Percentiles rank a stretch among this genome's conserved stretches.
These are phyloP conservation scores for Amphichorda felina DNA, from an alignment of 2,329 filamentous ascomycete genomes.

Conservation along the genomic window DNA sequence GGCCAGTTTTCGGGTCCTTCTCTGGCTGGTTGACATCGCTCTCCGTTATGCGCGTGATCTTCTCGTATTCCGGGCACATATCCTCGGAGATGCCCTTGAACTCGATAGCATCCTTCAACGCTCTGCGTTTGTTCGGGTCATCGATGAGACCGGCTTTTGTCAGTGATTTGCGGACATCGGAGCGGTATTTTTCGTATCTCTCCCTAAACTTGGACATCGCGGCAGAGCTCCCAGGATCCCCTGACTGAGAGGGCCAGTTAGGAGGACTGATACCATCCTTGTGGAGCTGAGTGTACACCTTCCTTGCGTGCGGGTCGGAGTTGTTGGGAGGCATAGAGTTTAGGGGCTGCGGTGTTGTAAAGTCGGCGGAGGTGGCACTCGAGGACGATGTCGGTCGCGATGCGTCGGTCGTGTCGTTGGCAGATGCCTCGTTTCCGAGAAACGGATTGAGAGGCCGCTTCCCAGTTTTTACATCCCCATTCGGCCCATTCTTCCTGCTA, in stretches of 20 bases:
- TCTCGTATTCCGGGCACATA: slow-evolving; percentile 59
- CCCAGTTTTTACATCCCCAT: background rate
- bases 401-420: background rate
- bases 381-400: slow-evolving; percentile 1
- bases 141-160: slow-evolving; percentile 51
- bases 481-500: slow-evolving; percentile 1
- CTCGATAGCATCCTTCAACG: slow-evolving; percentile 49
- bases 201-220: slow-evolving; percentile 44
- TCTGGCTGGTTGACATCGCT: slow-evolving; percentile 45
- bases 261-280: slow-evolving; percentile 43
- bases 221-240: slow-evolving; percentile 35
- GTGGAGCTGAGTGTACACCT: slow-evolving; percentile 39
- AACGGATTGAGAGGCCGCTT: background rate
- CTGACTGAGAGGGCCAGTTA: slow-evolving; percentile 41
- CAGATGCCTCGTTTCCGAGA: background rate
- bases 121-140: slow-evolving; percentile 51
- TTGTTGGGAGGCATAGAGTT: slow-evolving; percentile 7
- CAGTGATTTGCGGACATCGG: slow-evolving; percentile 42
- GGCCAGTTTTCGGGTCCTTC: slow-evolving; percentile 30
- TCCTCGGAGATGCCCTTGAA: slow-evolving; percentile 59
- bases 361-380: slow-evolving; percentile 1
- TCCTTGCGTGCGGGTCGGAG: slow-evolving; percentile 30
- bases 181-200: slow-evolving; percentile 43
- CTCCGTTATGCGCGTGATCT: slow-evolving; percentile 50
- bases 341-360: slow-evolving; percentile 5